Evolutionary conservation across 2,329 filamentous ascomycete species (phyloP).

Genomic region (Claviceps paspali): DNA sequence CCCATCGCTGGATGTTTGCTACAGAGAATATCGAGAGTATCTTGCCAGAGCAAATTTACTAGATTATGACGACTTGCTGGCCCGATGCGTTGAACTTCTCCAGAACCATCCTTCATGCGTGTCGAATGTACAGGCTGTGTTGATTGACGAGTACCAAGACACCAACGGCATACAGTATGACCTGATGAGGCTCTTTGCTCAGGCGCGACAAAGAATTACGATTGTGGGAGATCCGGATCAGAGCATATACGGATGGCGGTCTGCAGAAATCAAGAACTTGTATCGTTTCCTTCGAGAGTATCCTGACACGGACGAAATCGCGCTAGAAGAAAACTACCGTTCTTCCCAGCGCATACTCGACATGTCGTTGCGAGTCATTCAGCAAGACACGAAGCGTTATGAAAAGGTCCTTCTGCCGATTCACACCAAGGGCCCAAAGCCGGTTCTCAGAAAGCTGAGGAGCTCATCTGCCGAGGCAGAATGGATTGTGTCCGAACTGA

Average conservation of each 20-base stretch:
- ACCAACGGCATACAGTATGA: slow-evolving; percentile 93
- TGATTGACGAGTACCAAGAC: slow-evolving; percentile 97
- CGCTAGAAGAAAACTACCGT: slow-evolving; percentile 87
- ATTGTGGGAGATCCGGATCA: slow-evolving; percentile 95
- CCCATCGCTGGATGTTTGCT: slow-evolving; percentile 52
- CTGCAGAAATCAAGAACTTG: slow-evolving; percentile 82
- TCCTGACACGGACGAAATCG: slow-evolving; percentile 63
- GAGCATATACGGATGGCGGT: slow-evolving; percentile 93
- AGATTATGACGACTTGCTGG: slow-evolving; percentile 86
- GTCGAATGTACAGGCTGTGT: slow-evolving; percentile 73
- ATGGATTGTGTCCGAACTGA: slow-evolving; percentile 80
- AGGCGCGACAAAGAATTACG: slow-evolving; percentile 60
- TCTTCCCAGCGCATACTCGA: slow-evolving; percentile 75
- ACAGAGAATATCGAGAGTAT: slow-evolving; percentile 62
- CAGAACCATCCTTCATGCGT: slow-evolving; percentile 62
- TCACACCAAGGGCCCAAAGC: slow-evolving; percentile 63
- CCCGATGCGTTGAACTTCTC: slow-evolving; percentile 70
- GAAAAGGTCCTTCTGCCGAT: slow-evolving; percentile 67
- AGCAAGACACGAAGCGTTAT: slow-evolving; percentile 72
- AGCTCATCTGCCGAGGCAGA: slow-evolving; percentile 59
- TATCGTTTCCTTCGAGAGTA: slow-evolving; percentile 63
- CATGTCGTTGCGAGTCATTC: slow-evolving; percentile 70
- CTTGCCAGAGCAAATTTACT: slow-evolving; percentile 65
- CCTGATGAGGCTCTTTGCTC: slow-evolving; percentile 76
- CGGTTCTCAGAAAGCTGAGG: slow-evolving; percentile 63